Base-by-base conservation (phyloP, 2,329 filamentous ascomycete species). In the Xylaria digitata region DNA sequence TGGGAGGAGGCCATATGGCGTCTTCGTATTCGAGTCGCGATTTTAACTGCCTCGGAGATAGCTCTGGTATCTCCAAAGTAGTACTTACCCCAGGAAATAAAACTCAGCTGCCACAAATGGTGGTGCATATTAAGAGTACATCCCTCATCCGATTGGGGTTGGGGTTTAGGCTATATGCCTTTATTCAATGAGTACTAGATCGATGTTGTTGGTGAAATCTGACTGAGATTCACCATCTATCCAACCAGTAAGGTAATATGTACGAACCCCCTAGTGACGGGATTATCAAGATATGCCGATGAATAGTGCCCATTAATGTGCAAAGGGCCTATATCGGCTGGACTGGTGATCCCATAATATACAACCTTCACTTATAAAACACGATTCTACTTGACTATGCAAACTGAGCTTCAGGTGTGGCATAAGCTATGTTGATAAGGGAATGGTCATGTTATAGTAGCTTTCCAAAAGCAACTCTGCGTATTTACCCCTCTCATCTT, bases 101-200 rank as follows among this genome's bases (percentile, higher is more conserved):
- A 55, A n/a, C 42, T 9, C 15, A 61, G 40, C 30, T 54, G 45
- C 53, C 30, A 32, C 32, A 37, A 26, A 61, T 40, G 37, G 43
- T 42, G 30, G 23, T 11, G 9, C 21, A 49, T 21, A 43, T 46
- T 52, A 32, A 50, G 45, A n/a, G 3, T 37, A 21, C 26, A 56
- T 15, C 32, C 64, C 46, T 45, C 48, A 23, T 32, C n/a, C 11
- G n/a, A 17, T 59, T 54, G 42, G 42, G 21, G 26, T 19, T 26
- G 13, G 40, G 53, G 59, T 66, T 66, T 66, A 66, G 64, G 64
- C 64, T 66, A 59, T 66, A 66, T 66, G 2, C n/a, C 45, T 42
- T 46, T 7, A 52, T 23, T 34, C 48, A 45, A 30, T 6, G 32
- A 19, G 13, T 34, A 6, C 9, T 19, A 17, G n/a, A 34, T 43